phyloP scores from a whole-genome alignment of 2,329 filamentous ascomycete species.

The Cladosporium sp. region DNA sequence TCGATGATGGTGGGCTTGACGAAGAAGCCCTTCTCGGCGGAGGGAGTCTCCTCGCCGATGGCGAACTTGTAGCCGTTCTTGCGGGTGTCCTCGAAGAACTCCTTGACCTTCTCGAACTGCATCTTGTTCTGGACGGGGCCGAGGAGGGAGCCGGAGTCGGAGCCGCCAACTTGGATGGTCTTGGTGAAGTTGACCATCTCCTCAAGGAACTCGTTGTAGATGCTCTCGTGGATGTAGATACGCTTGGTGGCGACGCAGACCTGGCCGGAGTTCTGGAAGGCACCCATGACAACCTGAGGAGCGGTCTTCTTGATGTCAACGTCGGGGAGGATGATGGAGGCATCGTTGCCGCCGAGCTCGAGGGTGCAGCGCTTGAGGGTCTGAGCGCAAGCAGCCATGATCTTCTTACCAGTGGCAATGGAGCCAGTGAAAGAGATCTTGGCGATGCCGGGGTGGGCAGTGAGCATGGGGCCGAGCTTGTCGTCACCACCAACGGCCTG shows the following conservation, averaged over 20 bases:
- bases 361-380: constrained; percentile 59
- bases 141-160: constrained; percentile 44
- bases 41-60: constrained; percentile 50
- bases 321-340: constrained; percentile 56
- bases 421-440: constrained; percentile 65
- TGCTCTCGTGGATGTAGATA: constrained; percentile 54
- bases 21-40: constrained; percentile 37
- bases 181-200: constrained; percentile 45
- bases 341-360: constrained; percentile 60
- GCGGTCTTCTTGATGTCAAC: constrained; percentile 52
- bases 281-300: constrained; percentile 47
- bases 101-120: constrained; percentile 50
- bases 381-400: constrained; percentile 53
- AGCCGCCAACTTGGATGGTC: constrained; percentile 40
- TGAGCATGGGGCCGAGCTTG: constrained; percentile 56
- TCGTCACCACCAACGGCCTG: constrained; percentile 60
- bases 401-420: constrained; percentile 56
- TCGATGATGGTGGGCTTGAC: constrained; percentile 45
- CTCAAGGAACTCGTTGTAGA: constrained; percentile 47
- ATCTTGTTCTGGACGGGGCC: constrained; percentile 58
- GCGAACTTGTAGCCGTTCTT: constrained; percentile 47
- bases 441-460: constrained; percentile 54
- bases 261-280: constrained; percentile 58
- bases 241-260: constrained; percentile 52
- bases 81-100: constrained; percentile 36